Conservation (phyloP, 2,329 filamentous ascomycete species). For the Cyphellophora europaea region DNA sequence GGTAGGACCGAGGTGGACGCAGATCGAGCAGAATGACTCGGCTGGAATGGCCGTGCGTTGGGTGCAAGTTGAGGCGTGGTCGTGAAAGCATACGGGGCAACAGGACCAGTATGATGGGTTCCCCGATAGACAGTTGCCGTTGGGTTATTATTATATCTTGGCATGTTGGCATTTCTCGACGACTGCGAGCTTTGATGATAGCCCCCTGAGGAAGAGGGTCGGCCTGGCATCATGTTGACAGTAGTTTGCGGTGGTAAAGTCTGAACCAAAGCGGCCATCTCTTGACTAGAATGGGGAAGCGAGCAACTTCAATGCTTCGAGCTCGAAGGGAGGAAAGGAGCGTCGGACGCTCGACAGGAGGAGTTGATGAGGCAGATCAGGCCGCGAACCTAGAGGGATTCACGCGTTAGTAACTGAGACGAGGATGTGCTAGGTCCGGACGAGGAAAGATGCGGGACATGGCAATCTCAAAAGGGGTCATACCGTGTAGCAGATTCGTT, state of each 20-base stretch:
- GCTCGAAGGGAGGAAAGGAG: not conserved
- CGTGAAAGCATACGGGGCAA: conserved; percentile 70
- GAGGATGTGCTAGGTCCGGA: no score
- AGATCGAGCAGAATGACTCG: not conserved
- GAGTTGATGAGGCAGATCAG: no score
- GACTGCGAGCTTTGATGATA: conserved; percentile 31
- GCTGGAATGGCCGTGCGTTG: conserved; percentile 36
- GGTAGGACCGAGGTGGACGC: conserved; percentile 2
- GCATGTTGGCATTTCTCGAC: conserved; percentile 37
- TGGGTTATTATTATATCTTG: conserved; percentile 30
- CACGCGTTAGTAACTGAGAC: no score
- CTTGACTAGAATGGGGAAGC: conserved; percentile 25
- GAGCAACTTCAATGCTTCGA: not conserved
- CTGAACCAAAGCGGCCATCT: conserved; percentile 79
- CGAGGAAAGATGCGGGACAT: no score
- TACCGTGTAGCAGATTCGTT: conserved; percentile 1
- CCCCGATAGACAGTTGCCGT: conserved; percentile 40
- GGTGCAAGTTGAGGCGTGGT: conserved; percentile 57
- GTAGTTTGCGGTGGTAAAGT: conserved; percentile 69
- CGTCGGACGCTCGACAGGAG: no score
- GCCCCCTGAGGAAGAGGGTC: conserved; percentile 56
- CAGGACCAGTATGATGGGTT: conserved; percentile 51
- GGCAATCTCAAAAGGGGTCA: not conserved
- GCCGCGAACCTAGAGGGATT: no score
- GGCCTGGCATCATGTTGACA: conserved; percentile 66